Percentiles rank a stretch among this genome's conserved stretches.
phyloP scores from a whole-genome alignment of 345 rosid genomes.

The Zanthoxylum bungeanum region DNA sequence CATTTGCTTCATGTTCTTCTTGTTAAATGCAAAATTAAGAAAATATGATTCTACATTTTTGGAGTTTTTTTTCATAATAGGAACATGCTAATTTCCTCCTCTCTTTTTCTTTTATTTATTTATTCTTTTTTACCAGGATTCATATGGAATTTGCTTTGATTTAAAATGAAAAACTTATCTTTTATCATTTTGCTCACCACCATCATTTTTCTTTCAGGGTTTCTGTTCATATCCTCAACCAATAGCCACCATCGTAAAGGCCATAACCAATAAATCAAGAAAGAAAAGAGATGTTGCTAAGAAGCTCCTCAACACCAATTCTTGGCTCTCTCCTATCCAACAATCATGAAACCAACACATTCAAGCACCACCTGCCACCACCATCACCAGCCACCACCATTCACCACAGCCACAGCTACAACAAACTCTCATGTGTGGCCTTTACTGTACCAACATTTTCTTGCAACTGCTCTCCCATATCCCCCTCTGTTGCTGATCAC shows the following conservation, averaged over 20 bases:
- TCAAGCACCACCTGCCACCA: constrained; percentile 15
- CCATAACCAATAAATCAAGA: too few species aligned
- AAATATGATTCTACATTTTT: too few species aligned
- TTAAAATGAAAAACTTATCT: neutral
- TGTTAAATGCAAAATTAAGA: too few species aligned
- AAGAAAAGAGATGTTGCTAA: constrained; percentile 39
- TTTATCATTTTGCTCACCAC: too few species aligned
- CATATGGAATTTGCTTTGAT: neutral
- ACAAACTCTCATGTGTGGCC: constrained; percentile 20
- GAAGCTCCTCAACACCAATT: constrained; percentile 68
- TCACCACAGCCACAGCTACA: constrained; percentile 16
- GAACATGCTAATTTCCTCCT: too few species aligned
- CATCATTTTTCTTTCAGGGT: neutral
- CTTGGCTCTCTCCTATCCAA: constrained; percentile 52
- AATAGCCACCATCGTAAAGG: too few species aligned
- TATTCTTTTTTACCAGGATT: too few species aligned
- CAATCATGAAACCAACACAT: constrained; percentile 22
- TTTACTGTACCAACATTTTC: constrained; percentile 20
- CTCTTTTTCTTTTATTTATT: too few species aligned
- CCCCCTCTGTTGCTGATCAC: constrained; percentile 27
- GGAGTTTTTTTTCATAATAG: too few species aligned
- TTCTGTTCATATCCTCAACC: neutral
- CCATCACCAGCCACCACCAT: constrained; percentile 3
- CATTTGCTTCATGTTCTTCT: too few species aligned
- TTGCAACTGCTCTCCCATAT: constrained; percentile 43